Conservation (phyloP, 805 yeast genomes). For the Lipomyces yamanashiensis region DNA sequence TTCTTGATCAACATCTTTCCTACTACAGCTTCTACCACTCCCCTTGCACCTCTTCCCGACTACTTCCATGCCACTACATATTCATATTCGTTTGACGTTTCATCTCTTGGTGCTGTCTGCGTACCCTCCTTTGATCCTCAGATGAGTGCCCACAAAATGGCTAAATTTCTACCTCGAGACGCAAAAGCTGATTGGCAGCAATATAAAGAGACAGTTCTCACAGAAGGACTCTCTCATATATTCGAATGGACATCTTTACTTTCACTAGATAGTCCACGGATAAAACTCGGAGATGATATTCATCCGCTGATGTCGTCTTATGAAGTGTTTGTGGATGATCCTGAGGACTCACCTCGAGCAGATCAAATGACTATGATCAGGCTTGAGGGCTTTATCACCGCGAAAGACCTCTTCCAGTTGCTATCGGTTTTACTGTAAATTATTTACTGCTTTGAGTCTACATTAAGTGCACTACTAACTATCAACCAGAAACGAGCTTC, state of each 20-base stretch:
- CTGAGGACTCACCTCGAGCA: not conserved
- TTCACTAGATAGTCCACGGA: constrained; percentile 18
- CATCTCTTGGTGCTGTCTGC: not conserved
- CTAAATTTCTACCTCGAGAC: not conserved
- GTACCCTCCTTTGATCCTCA: constrained; percentile 23
- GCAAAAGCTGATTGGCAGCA: not conserved
- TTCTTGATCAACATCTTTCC: constrained; percentile 23
- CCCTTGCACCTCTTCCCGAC: constrained; percentile 20
- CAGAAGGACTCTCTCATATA: constrained; percentile 23
- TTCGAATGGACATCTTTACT: constrained; percentile 31
- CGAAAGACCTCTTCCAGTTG: constrained; percentile 4
- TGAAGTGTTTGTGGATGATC: constrained; percentile 22
- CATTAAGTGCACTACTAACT: not conserved
- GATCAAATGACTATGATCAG: constrained; percentile 10
- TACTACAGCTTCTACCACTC: constrained; percentile 2
- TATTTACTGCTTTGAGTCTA: not conserved
- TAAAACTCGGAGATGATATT: constrained; percentile 4
- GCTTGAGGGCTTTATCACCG: constrained; percentile 25
- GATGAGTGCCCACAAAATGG: not conserved
- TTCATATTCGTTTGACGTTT: not conserved
- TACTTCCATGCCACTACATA: constrained; percentile 22
- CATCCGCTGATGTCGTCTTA: constrained; percentile 27
- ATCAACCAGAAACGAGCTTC: constrained; percentile 5
- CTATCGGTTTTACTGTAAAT: constrained; percentile 21
- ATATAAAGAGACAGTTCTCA: constrained; percentile 12